These are phyloP conservation scores for Iris macrosiphon DNA, from an alignment of 106 monocot species.

Conservation along the genomic window DNA sequence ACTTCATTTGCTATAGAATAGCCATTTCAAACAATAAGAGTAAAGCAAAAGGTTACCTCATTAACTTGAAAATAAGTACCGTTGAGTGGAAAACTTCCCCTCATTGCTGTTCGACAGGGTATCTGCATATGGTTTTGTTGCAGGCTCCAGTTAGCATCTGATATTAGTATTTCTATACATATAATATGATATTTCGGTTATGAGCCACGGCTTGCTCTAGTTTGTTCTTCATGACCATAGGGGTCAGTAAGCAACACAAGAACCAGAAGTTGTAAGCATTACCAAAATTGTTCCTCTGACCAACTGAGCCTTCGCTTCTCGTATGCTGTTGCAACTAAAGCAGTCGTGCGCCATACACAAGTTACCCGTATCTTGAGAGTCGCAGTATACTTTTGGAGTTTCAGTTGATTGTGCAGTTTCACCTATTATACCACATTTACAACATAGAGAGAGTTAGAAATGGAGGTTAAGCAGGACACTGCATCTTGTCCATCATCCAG, in stretches of 20 bases:
- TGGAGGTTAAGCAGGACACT: neutral
- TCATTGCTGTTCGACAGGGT: constrained; percentile 28
- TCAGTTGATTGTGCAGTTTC: constrained; percentile 65
- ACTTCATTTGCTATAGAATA: neutral
- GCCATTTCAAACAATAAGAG: neutral
- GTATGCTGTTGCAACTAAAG: constrained; percentile 54
- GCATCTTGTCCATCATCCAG: neutral
- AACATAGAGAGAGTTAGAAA: neutral
- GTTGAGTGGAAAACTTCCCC: constrained; percentile 29
- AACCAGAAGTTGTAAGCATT: neutral
- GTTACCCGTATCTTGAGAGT: constrained; percentile 21
- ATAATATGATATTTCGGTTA: neutral
- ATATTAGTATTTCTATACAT: neutral
- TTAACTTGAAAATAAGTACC: constrained; percentile 33
- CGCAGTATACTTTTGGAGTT: constrained; percentile 33
- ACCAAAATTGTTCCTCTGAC: constrained; percentile 70
- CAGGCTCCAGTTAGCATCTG: neutral
- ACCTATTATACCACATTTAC: constrained; percentile 19
- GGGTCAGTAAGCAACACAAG: neutral
- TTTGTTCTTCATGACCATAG: neutral
- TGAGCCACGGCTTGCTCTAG: neutral
- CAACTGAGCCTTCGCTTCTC: constrained; percentile 44
- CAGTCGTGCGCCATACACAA: constrained; percentile 37
- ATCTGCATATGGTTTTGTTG: constrained; percentile 13
- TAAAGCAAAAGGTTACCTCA: constrained; percentile 11